Evolutionary conservation across 768 basidiomycete species (phyloP).

Genomic region (Filobasidium wieringae): DNA sequence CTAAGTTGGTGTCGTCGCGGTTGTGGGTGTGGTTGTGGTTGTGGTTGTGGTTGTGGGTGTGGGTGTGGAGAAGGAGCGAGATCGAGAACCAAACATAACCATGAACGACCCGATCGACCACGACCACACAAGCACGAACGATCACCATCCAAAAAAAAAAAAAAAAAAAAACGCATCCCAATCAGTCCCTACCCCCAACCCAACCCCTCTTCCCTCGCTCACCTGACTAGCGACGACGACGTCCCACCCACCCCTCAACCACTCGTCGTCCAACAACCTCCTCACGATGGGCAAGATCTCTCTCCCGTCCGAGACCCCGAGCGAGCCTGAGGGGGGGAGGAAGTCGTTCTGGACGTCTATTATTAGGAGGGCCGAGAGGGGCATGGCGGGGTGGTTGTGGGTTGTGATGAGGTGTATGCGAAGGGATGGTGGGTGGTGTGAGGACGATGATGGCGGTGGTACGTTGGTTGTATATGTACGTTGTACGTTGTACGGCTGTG

Average conservation of each 20-base stretch:
- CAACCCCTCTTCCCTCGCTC: slow-evolving; percentile 9
- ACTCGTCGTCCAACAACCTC: slow-evolving; percentile 44
- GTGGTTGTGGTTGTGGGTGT: background rate
- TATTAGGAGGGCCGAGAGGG: slow-evolving; percentile 49
- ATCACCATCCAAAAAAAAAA: background rate
- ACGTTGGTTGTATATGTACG: too few relatives aligned
- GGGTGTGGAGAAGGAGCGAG: too few relatives aligned
- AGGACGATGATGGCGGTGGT: too few relatives aligned
- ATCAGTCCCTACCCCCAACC: background rate
- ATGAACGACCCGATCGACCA: background rate
- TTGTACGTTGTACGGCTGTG: too few relatives aligned
- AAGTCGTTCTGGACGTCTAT: slow-evolving; percentile 81
- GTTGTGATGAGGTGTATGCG: background rate
- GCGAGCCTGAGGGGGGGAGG: slow-evolving; percentile 51
- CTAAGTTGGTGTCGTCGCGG: slow-evolving; percentile 23
- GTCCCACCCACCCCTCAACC: slow-evolving; percentile 20
- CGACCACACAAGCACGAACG: background rate
- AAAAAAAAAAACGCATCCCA: background rate
- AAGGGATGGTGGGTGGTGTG: background rate
- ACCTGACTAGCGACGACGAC: slow-evolving; percentile 42
- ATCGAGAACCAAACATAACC: background rate
- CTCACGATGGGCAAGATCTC: slow-evolving; percentile 51
- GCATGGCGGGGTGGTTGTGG: too few relatives aligned
- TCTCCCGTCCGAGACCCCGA: slow-evolving; percentile 56
- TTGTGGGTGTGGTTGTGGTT: background rate